Evolutionary conservation across 1,139 yeast genomes (phyloP), one percentile per base, ranked within the genome.

Genomic region (Lipomyces yarrowii): DNA sequence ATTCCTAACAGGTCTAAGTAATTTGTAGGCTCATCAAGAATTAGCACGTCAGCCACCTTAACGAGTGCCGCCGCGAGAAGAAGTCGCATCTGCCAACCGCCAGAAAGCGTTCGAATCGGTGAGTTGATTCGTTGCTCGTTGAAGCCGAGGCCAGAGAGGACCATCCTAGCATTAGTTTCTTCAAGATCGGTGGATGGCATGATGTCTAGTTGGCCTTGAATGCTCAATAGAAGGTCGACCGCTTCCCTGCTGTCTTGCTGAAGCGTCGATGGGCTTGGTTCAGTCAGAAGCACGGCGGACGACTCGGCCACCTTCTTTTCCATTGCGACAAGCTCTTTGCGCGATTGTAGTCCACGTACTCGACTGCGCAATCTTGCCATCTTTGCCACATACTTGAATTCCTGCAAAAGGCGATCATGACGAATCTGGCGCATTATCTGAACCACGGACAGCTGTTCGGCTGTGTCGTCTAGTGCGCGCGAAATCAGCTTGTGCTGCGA

Each of bases 21-120:
- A 39, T 54, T 54, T 13, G 56, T 54, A 18, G 56, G 56, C 15
- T 51, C 54, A 26, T 51, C 54, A n/a, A 51, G 32, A 26, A 51
- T 51, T 7, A 51, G 33, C 23, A 54, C 10, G 37, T 54, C 56
- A 30, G 35, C 30, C 6, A 7, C 21, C 37, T 54, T 26, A 13
- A 30, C 13, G 0, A 54, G 37, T 10, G 56, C 37, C 4, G 56
- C 37, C 2, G 56, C 56, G 21, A 54, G 56, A n/a, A 30, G 21
- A 18, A 18, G 23, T 10, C 56, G 56, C 56, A 54, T 54, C 33
- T n/a, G 33, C 56, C 56, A 54, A n/a, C 56, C 56, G 8, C 37
- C 56, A 21, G 56, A 54, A 8, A 54, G 37, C 5, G 56, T 26
- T 5, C 30, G 23, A 30, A 54, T n/a, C 13, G 37, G 3, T n/a